These are phyloP conservation scores for Botryotinia calthae DNA, from an alignment of 2,329 filamentous ascomycete genomes.

Conservation along the genomic window DNA sequence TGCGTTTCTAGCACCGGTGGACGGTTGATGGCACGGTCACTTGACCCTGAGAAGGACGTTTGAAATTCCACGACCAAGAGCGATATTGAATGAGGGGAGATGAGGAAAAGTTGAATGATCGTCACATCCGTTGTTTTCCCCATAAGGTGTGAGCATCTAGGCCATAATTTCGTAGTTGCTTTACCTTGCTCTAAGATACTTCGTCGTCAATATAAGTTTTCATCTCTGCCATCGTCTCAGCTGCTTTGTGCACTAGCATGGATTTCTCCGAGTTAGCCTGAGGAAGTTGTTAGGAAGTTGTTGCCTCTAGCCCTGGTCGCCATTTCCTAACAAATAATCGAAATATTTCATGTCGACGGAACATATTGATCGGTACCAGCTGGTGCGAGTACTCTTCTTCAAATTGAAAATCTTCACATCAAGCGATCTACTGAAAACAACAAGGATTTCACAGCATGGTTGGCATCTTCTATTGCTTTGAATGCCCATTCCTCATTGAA, in stretches of 20 bases:
- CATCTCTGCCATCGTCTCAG: background rate
- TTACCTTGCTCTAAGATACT: background rate
- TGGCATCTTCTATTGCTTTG: background rate
- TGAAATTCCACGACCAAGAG: background rate
- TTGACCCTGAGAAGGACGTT: background rate
- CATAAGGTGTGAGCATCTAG: background rate
- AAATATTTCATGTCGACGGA: background rate
- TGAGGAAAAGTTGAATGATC: background rate
- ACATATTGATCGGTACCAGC: background rate
- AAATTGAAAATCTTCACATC: background rate
- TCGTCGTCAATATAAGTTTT: background rate
- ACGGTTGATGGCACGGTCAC: background rate
- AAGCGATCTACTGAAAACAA: background rate
- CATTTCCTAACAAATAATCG: background rate
- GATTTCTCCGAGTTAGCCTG: background rate
- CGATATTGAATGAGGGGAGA: background rate
- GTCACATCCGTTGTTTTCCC: background rate
- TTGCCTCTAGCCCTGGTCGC: background rate
- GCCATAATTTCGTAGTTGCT: slow-evolving; percentile 5
- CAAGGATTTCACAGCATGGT: background rate
- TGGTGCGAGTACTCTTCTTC: slow-evolving; percentile 7
- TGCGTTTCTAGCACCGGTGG: background rate
- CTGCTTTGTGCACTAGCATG: background rate
- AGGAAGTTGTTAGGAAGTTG: background rate
- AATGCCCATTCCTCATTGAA: background rate